Conservation (phyloP, 2,329 filamentous ascomycete genomes). For the Cladosporium colombiae region DNA sequence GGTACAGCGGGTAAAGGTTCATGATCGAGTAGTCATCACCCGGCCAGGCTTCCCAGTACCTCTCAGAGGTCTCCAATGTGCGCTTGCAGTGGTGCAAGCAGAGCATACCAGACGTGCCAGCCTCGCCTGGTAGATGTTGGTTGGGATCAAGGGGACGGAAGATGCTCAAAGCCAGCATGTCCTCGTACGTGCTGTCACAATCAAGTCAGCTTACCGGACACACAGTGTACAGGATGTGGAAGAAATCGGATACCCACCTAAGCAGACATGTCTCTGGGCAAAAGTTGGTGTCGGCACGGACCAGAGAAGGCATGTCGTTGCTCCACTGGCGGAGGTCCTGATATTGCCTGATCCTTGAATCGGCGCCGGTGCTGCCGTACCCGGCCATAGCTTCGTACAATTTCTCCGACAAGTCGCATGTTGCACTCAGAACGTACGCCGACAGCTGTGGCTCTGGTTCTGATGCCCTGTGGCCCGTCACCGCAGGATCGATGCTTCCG, state of each 20-base stretch:
- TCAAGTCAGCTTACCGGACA: not conserved
- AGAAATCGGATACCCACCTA: not conserved
- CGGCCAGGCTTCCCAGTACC: conserved; percentile 18
- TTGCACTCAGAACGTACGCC: conserved; percentile 15
- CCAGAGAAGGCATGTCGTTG: conserved; percentile 13
- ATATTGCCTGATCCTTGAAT: conserved; percentile 14
- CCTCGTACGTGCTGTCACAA: conserved; percentile 6
- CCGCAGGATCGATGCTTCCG: conserved; percentile 17
- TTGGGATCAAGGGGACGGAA: conserved; percentile 11
- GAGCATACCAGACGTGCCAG: conserved; percentile 14
- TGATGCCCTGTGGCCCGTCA: conserved; percentile 11
- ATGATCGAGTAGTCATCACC: conserved; percentile 18
- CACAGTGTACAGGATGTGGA: too few species aligned
- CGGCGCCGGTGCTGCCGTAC: conserved; percentile 7
- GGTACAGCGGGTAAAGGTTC: conserved; percentile 19
- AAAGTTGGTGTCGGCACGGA: conserved; percentile 16
- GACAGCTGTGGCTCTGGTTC: conserved; percentile 18
- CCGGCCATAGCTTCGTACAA: conserved; percentile 12
- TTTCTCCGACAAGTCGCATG: conserved; percentile 16
- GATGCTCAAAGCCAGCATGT: conserved; percentile 12
- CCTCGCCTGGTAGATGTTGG: conserved; percentile 7
- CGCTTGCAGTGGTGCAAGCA: conserved; percentile 19
- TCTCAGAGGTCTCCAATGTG: conserved; percentile 15
- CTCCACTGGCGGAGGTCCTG: conserved; percentile 15
- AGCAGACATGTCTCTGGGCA: conserved; percentile 15